A percentile compares a stretch with the other conserved stretches of the same genome.
Conservation (phyloP, 2,329 filamentous ascomycete species). For the Sporothrix variecibatus region DNA sequence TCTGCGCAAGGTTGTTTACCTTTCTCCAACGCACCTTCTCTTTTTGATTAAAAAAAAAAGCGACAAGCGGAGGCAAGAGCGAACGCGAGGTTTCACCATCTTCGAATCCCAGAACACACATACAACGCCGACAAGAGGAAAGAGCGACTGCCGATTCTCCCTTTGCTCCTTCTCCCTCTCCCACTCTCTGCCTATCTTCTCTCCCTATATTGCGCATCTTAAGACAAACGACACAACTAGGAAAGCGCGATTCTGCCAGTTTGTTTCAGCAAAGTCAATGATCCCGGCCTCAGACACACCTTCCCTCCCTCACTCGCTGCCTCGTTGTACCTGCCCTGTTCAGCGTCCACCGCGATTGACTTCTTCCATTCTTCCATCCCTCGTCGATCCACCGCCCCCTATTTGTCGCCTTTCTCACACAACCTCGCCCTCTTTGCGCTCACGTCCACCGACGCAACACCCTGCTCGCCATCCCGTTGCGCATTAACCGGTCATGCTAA, state of each 20-base stretch:
- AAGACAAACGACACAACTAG: slow-evolving; percentile 10
- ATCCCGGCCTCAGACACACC: slow-evolving; percentile 7
- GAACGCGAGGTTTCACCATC: background rate
- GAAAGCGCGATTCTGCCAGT: slow-evolving; percentile 4
- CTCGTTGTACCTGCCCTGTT: background rate
- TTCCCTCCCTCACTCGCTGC: background rate
- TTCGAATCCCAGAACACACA: background rate
- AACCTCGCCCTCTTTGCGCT: background rate
- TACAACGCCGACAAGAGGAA: background rate
- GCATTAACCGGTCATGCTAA: slow-evolving; percentile 45
- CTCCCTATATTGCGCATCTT: slow-evolving; percentile 23
- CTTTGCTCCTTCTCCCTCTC: background rate
- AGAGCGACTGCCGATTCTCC: background rate
- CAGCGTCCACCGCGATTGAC: background rate
- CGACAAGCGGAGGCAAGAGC: slow-evolving; percentile 9
- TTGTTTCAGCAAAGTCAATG: slow-evolving; percentile 23
- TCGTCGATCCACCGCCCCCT: slow-evolving; percentile 6
- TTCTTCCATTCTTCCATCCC: slow-evolving; percentile 23
- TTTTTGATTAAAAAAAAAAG: background rate
- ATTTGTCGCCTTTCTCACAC: background rate
- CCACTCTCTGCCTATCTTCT: background rate
- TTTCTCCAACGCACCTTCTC: background rate
- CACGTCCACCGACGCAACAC: background rate
- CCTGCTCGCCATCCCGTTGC: slow-evolving; percentile 31
- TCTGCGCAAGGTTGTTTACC: slow-evolving; percentile 11